Conservation (phyloP, 441 rosid genomes). For the Raphanus hybrid region DNA sequence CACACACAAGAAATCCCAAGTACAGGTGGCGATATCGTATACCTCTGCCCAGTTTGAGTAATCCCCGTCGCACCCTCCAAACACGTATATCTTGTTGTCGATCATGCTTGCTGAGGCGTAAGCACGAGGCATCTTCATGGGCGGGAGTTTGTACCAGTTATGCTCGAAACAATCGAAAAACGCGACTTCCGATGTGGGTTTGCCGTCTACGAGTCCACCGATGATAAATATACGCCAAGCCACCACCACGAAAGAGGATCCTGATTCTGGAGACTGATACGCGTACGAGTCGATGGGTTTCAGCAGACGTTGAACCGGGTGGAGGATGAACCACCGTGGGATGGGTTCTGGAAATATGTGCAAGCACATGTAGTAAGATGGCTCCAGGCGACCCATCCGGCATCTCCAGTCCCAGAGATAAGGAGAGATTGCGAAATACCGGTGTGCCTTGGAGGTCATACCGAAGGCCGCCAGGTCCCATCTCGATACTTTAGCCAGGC, state of each 20-base stretch:
- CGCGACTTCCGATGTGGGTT: background rate
- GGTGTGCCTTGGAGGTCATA: constrained; percentile 5
- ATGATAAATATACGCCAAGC: background rate
- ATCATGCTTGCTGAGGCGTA: constrained; percentile 14
- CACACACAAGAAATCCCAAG: constrained; percentile 20
- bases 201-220: constrained; percentile 19
- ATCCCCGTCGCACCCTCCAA: constrained; percentile 10
- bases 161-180: background rate
- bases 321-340: constrained; percentile 21
- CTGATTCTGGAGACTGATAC: background rate
- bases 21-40: background rate
- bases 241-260: background rate
- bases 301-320: background rate
- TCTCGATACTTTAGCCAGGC: constrained; percentile 20
- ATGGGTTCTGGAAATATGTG: background rate
- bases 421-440: background rate
- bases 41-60: constrained; percentile 14
- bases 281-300: background rate
- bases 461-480: constrained; percentile 24
- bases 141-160: background rate
- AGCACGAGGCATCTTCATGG: constrained; percentile 26
- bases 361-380: background rate
- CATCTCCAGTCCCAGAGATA: background rate
- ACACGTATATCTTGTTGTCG: constrained; percentile 13
- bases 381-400: background rate